Conservation (phyloP, 2,329 filamentous ascomycete genomes). For the Fusarium sacchari region DNA sequence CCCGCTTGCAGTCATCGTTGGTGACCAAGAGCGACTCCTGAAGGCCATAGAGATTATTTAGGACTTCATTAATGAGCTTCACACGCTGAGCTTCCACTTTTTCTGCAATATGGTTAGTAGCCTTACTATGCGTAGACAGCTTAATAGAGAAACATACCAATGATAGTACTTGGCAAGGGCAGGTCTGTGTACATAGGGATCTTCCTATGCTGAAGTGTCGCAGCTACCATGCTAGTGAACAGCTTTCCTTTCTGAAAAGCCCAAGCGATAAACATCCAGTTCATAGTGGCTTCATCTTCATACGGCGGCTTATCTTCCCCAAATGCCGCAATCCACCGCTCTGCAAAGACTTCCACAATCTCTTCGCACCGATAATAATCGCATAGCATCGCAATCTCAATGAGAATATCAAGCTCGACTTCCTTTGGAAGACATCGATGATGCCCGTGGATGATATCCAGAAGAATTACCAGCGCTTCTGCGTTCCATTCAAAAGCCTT, state of each 20-base stretch:
- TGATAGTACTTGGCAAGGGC: not conserved
- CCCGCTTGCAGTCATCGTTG: not conserved
- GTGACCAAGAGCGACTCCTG: not conserved
- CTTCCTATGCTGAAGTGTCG: not conserved
- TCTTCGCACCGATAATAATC: not conserved
- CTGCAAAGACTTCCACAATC: not conserved
- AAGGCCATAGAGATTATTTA: not conserved
- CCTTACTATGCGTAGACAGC: rapidly evolving
- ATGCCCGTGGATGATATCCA: not conserved
- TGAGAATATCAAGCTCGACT: not conserved
- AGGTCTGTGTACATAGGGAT: not conserved
- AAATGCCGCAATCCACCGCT: not conserved
- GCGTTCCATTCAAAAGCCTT: not conserved
- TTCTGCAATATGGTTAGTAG: not conserved
- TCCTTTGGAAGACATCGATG: not conserved
- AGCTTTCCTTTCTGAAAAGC: not conserved
- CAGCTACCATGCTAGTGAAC: not conserved
- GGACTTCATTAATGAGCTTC: not conserved
- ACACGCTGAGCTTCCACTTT: not conserved
- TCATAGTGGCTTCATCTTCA: not conserved
- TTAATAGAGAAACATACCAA: not conserved
- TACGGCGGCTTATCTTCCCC: not conserved
- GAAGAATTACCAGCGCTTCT: not conserved
- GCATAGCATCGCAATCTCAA: not conserved
- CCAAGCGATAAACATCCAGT: not conserved